Base-by-base conservation (phyloP, 768 basidiomycete species). In the Naganishia friedmannii region DNA sequence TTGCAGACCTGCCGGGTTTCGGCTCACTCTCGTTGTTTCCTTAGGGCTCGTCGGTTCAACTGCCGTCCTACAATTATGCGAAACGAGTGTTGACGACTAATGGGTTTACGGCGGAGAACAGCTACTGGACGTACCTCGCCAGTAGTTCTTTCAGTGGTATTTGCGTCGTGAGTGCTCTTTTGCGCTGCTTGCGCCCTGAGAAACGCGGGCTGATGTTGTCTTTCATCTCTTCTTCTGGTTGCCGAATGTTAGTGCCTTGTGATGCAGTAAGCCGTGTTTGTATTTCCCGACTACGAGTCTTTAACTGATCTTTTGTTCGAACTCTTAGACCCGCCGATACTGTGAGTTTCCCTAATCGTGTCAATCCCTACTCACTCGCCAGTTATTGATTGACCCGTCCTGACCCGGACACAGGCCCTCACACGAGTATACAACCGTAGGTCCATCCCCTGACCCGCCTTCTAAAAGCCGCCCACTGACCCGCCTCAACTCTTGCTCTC, bases 51-150 rank as follows among this genome's bases (percentile, higher is more conserved):
- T 76, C 90, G 86, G 92, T 94, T 9, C 96, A 99, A 87, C 82
- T 99, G 31, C 96, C 96, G 1, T 91, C 91, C 56, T 99, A 99
- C 80, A 94, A 92, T 74, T 90, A 91, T 81, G 91, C 92, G 34
- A 99, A 99, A 81, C 87, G 86, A 60, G 86, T 89, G 66, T 82
- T 99, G 54, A 86, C 89, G 7, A 83, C 85, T 48, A 83, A 86
- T 70, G 88, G 88, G 3, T 86, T 91, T 69, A 81, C 90, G 51
- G 86, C 87, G 37, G 87, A 88, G 10, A 86, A 92, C 76, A 92
- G 89, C 70, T 86, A 89, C 37, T 90, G 87, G 88, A 91, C 93
- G 1, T 99, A 90, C 80, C 83, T 99, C 37, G 86, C 87, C 17
- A 93, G 93, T 77, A 93, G 92, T 77, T 85, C 89, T 9, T 85